Evolutionary conservation across 208 protist species (phyloP).

Genomic region (Leishmania martiniquensis): DNA sequence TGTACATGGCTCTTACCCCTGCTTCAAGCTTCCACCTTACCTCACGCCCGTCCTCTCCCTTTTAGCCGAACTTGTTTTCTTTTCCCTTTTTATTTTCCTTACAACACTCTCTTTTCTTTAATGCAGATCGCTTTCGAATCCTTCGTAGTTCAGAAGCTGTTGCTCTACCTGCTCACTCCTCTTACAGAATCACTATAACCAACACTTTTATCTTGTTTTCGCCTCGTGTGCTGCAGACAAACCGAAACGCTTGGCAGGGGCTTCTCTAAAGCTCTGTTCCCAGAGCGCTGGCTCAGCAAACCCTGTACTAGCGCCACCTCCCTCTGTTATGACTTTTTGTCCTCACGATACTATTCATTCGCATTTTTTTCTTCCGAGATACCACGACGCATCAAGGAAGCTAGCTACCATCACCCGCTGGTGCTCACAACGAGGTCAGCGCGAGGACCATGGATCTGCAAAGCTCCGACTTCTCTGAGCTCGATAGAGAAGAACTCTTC

Average conservation of each 20-base stretch:
- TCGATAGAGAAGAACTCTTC: conserved; percentile 8
- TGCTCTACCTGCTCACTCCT: not conserved
- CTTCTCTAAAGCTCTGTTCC: not conserved
- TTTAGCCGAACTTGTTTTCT: not conserved
- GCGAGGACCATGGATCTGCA: not conserved
- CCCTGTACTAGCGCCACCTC: not conserved
- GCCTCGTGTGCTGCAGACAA: not conserved
- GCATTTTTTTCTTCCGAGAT: not conserved
- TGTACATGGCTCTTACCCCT: no score
- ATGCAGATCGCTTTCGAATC: conserved; percentile 81
- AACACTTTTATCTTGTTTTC: not conserved
- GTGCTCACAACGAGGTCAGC: not conserved
- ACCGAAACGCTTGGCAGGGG: not conserved
- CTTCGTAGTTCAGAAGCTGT: conserved; percentile 41
- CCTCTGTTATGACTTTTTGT: not conserved
- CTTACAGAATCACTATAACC: not conserved
- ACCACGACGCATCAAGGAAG: not conserved
- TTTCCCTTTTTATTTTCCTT: not conserved
- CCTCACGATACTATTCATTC: not conserved
- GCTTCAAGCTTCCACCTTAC: no score
- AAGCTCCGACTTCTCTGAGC: conserved; percentile 10
- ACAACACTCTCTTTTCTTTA: conserved; percentile 34
- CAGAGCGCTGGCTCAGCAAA: not conserved
- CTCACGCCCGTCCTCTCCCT: rapidly evolving
- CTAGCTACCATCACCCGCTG: no score